Evolutionary conservation across 306 rosid genomes (phyloP).

Genomic region (Pyrus pyrifolia): DNA sequence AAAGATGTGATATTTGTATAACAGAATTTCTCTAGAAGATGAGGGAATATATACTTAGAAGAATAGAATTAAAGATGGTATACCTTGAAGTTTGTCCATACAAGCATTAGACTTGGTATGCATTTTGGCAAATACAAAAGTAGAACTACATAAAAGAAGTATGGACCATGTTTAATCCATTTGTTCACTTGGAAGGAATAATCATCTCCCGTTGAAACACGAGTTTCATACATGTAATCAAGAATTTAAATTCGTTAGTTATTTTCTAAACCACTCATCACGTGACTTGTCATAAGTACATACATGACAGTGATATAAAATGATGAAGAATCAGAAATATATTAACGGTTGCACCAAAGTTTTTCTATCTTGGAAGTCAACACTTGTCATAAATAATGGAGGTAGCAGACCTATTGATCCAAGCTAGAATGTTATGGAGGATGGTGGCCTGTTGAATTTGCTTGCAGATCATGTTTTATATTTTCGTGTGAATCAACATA

Average conservation of each 20-base stretch:
- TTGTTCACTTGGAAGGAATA: not conserved
- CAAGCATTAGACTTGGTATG: not conserved
- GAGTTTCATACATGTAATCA: too few relatives aligned
- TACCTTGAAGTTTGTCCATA: not conserved
- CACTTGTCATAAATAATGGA: not conserved
- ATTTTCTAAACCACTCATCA: too few relatives aligned
- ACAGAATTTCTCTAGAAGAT: accelerated
- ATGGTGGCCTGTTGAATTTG: not conserved
- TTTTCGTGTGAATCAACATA: not conserved
- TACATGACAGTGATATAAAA: too few relatives aligned
- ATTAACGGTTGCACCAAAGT: too few relatives aligned
- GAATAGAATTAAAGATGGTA: not conserved
- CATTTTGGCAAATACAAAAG: not conserved
- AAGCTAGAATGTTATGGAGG: not conserved
- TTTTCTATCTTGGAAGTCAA: not conserved
- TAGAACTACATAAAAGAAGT: not conserved
- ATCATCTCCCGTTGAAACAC: not conserved
- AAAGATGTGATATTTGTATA: too few relatives aligned
- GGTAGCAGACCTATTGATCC: not conserved
- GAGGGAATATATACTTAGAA: not conserved
- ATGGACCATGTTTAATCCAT: constrained; percentile 16
- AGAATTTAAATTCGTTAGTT: too few relatives aligned
- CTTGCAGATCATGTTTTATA: not conserved
- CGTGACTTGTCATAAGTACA: too few relatives aligned
- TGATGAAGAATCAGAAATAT: too few relatives aligned